Percentiles rank a stretch among this genome's conserved stretches.
These are phyloP conservation scores for Didymella exigua DNA, from an alignment of 2,329 filamentous ascomycete species.

Conservation along the genomic window DNA sequence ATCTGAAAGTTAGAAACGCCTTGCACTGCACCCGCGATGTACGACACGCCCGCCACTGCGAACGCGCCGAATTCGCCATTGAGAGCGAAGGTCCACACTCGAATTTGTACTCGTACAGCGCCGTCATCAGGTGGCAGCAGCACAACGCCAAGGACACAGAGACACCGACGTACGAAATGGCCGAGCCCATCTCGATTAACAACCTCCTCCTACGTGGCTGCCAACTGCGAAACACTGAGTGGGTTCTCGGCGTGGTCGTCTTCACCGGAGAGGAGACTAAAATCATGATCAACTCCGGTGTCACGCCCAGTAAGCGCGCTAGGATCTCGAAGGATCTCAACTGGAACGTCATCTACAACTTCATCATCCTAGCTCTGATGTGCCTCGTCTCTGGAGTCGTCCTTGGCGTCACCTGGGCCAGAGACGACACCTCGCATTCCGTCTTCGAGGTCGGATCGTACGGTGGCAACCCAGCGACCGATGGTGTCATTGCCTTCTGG, in stretches of 20 bases:
- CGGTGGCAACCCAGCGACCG: slow-evolving; percentile 72
- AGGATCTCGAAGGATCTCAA: slow-evolving; percentile 92
- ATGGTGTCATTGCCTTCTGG: slow-evolving; percentile 97
- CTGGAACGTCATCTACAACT: slow-evolving; percentile 97
- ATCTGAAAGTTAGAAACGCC: slow-evolving; percentile 91
- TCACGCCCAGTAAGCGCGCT: slow-evolving; percentile 91
- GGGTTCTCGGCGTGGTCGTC: slow-evolving; percentile 88
- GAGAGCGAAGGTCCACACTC: slow-evolving; percentile 91
- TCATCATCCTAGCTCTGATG: slow-evolving; percentile 85
- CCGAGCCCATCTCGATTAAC: slow-evolving; percentile 92
- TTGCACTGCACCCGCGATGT: slow-evolving; percentile 82
- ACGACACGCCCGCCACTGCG: slow-evolving; percentile 89
- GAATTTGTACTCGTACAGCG: slow-evolving; percentile 95
- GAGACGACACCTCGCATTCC: slow-evolving; percentile 72
- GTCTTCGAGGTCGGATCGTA: slow-evolving; percentile 89
- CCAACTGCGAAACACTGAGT: slow-evolving; percentile 93
- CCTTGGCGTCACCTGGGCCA: slow-evolving; percentile 81
- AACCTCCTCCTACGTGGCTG: slow-evolving; percentile 93
- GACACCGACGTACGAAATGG: slow-evolving; percentile 74
- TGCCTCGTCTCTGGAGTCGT: slow-evolving; percentile 85
- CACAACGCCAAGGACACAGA: slow-evolving; percentile 66
- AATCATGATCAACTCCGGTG: slow-evolving; percentile 98
- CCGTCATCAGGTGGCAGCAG: slow-evolving; percentile 86
- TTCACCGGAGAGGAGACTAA: slow-evolving; percentile 97
- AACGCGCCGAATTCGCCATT: slow-evolving; percentile 82